These are phyloP conservation scores for Lyophyllum shimeji DNA, from an alignment of 768 basidiomycete species.

Conservation along the genomic window DNA sequence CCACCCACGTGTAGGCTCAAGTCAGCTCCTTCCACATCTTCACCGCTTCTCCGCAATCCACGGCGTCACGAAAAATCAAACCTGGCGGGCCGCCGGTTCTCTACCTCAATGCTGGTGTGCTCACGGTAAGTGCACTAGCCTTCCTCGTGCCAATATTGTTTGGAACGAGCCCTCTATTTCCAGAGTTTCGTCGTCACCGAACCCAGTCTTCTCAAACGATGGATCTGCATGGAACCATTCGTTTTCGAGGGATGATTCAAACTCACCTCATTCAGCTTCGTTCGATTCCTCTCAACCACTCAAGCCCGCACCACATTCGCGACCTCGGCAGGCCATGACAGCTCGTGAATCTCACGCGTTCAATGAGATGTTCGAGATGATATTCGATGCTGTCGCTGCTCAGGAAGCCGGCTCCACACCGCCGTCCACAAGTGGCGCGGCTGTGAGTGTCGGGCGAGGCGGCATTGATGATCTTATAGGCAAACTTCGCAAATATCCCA, in stretches of 20 bases:
- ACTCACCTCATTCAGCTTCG: slow-evolving; percentile 23
- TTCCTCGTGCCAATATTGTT: neutral
- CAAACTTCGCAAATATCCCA: slow-evolving; percentile 52
- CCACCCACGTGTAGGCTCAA: neutral
- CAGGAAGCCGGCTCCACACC: slow-evolving; percentile 21
- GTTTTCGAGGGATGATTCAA: slow-evolving; percentile 43
- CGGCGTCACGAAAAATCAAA: no score
- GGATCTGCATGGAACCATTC: slow-evolving; percentile 54
- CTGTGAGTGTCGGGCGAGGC: slow-evolving; percentile 21
- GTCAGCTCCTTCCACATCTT: neutral
- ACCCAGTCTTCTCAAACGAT: slow-evolving; percentile 32
- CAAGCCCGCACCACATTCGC: neutral
- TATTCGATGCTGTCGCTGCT: slow-evolving; percentile 55
- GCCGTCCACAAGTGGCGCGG: slow-evolving; percentile 10
- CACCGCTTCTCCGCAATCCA: no score
- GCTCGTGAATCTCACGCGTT: slow-evolving; percentile 65
- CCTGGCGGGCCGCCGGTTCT: neutral
- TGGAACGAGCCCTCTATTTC: neutral
- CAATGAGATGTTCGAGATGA: slow-evolving; percentile 72
- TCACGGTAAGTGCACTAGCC: neutral
- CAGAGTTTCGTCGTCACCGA: slow-evolving; percentile 1
- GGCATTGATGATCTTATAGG: slow-evolving; percentile 52
- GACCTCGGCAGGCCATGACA: slow-evolving; percentile 60
- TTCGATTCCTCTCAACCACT: neutral
- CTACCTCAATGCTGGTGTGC: neutral